Evolutionary conservation across 2,329 filamentous ascomycete genomes (phyloP), one percentile per base, ranked within the genome.

Genomic region (Orbilia javanica): DNA sequence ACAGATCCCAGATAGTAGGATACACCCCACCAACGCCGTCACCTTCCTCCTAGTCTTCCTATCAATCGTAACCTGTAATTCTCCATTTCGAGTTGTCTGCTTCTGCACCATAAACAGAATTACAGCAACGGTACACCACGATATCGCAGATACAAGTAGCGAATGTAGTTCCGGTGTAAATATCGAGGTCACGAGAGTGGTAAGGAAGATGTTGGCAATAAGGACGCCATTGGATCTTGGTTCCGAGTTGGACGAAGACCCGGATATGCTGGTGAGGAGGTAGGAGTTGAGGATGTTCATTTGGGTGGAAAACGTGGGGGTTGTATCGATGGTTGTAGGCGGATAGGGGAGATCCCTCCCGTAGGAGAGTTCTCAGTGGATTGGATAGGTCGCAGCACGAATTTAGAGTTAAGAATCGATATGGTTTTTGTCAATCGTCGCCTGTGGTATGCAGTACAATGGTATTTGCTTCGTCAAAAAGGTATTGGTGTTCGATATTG

Each of bases 231-330:
- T 73, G 57, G 55, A 36, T 34, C 31, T 63, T 29, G 64, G 48
- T 31, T 53, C 60, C 42, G 36, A 53, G 57, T 31, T 44, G 27
- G 66, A 65, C 29, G 73, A 70, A 39, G 64, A 69, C 39, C 62
- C 67, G 53, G 74, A 72, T 63, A 78, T 68, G 44, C 67, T 78
- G 74, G 62, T 31, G 29, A 78, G 62, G 44, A 78, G 25, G 67
- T 72, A 67, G 11, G 74, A 70, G 42, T 78, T 67, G 7, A 78
- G 74, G 53, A 72, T 78, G 74, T 63, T 72, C 74, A 78, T 78
- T 66, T 46, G 31, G 25, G 52, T 13, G 15, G 34, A 29, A 31
- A 36, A 18, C 2, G 29, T 50, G 18, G 55, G 20, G 55, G 31
- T 15, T 27, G 55, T 13, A 10, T 57, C 34, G 55, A 42, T 4